phyloP scores from a whole-genome alignment of 1,284 basidiomycete genomes.

The Naganishia albida region DNA sequence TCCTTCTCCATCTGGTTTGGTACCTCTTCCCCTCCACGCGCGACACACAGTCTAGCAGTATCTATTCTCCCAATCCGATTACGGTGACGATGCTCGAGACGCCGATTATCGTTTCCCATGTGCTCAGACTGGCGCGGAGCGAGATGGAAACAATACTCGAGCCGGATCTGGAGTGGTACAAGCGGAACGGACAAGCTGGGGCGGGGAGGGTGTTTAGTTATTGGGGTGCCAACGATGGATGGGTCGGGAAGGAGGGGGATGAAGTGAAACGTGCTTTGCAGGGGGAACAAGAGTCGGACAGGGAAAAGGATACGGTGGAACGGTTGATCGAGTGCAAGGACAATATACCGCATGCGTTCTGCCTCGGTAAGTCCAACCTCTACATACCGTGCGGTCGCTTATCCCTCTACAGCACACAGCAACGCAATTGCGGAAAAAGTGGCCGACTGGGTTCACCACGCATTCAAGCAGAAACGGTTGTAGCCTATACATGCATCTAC shows the following conservation, averaged over 20 bases:
- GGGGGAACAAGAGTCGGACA: conserved; percentile 1
- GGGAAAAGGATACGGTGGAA: neutral
- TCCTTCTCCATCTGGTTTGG: conserved; percentile 7
- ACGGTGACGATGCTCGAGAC: conserved; percentile 45
- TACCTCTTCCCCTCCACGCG: conserved; percentile 28
- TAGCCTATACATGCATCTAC: neutral
- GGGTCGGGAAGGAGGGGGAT: conserved; percentile 36
- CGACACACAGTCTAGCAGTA: conserved; percentile 7
- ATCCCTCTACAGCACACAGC: conserved; percentile 29
- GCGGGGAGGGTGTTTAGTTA: conserved; percentile 31
- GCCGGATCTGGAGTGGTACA: conserved; percentile 47
- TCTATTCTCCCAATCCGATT: conserved; percentile 34
- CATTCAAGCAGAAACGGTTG: conserved; percentile 28
- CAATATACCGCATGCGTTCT: conserved; percentile 37
- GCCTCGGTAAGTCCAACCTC: conserved; percentile 32
- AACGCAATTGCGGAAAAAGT: conserved; percentile 33
- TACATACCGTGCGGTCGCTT: neutral
- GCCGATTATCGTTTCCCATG: conserved; percentile 43
- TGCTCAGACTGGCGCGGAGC: conserved; percentile 45
- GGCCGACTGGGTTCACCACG: conserved; percentile 25
- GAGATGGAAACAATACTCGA: conserved; percentile 49
- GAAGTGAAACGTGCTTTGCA: conserved; percentile 27
- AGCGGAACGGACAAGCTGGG: conserved; percentile 16
- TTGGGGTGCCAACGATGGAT: conserved; percentile 37
- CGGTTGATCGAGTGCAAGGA: conserved; percentile 33